Percentiles rank a stretch among this genome's conserved stretches.
Evolutionary conservation across 192 early-diverging fungal species (phyloP).

Genomic region (Backusella sp.): DNA sequence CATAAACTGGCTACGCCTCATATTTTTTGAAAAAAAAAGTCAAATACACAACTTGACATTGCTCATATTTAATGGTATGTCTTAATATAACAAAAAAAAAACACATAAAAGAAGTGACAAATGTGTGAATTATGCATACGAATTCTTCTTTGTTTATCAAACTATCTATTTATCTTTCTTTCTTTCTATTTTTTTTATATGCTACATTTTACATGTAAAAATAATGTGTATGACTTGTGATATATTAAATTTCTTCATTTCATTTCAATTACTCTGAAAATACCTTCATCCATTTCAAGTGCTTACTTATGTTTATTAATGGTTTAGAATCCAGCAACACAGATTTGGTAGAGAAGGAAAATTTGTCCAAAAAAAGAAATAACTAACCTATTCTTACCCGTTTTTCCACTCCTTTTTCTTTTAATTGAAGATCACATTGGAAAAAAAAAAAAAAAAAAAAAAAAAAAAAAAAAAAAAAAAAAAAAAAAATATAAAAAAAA

Average conservation of each 20-base stretch:
- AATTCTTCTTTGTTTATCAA: not conserved
- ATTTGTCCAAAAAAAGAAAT: not conserved
- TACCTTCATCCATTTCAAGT: not conserved
- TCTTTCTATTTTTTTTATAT: not conserved
- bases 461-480: too few species aligned
- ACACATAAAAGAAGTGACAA: not conserved
- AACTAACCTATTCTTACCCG: conserved; percentile 1
- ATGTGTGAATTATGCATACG: not conserved
- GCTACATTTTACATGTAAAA: not conserved
- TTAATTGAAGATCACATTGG: not conserved
- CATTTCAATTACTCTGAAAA: not conserved
- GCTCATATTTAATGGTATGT: not conserved
- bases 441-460: not conserved
- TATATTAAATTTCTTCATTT: not conserved
- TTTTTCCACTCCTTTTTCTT: not conserved
- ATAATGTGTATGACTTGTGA: not conserved
- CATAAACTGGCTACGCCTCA: not conserved
- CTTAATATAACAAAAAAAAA: not conserved
- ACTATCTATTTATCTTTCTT: not conserved
- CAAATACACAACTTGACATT: not conserved
- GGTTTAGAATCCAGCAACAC: not conserved
- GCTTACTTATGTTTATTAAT: not conserved
- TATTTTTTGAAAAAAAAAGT: not conserved
- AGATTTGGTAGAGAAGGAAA: not conserved
- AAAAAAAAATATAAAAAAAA: too few species aligned